These are phyloP conservation scores for Pseudisothecium myosuroides DNA, from an alignment of 225 moss, liverwort and hornwort genomes.

Conservation along the genomic window DNA sequence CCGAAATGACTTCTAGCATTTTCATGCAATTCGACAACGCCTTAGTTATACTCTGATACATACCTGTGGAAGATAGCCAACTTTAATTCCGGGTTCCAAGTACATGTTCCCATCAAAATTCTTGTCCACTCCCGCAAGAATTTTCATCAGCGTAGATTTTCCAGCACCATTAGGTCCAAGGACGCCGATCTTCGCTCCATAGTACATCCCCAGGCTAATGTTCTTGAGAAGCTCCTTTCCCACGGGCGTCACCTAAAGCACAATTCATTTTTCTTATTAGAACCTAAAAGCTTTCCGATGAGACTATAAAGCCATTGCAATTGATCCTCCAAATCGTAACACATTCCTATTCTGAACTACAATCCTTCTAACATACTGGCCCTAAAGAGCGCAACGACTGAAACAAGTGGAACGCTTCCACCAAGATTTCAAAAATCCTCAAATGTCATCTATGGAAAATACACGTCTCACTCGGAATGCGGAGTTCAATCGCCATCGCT, in stretches of 20 bases:
- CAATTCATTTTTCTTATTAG: not conserved
- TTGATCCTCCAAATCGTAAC: not conserved
- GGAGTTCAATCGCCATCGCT: not conserved
- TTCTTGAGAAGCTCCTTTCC: constrained; percentile 88
- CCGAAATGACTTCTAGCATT: not conserved
- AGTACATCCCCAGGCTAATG: constrained; percentile 92
- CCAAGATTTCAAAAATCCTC: not conserved
- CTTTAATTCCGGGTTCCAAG: constrained; percentile 68
- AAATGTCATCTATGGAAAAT: not conserved
- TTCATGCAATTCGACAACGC: not conserved
- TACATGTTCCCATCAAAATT: constrained; percentile 73
- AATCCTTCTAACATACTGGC: not conserved
- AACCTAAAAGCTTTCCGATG: not conserved
- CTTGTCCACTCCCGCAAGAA: constrained; percentile 84
- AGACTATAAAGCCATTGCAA: not conserved
- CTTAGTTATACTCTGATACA: not conserved
- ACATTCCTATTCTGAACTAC: not conserved
- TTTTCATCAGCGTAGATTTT: constrained; percentile 77
- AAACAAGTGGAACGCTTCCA: not conserved
- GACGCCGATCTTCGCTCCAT: constrained; percentile 93
- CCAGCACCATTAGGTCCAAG: constrained; percentile 93
- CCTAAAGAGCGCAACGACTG: not conserved
- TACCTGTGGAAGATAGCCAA: constrained; percentile 89
- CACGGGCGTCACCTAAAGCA: constrained; percentile 64
- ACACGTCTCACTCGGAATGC: not conserved